Evolutionary conservation across 208 protist species (phyloP).

Genomic region (Trichomonas gallinae): DNA sequence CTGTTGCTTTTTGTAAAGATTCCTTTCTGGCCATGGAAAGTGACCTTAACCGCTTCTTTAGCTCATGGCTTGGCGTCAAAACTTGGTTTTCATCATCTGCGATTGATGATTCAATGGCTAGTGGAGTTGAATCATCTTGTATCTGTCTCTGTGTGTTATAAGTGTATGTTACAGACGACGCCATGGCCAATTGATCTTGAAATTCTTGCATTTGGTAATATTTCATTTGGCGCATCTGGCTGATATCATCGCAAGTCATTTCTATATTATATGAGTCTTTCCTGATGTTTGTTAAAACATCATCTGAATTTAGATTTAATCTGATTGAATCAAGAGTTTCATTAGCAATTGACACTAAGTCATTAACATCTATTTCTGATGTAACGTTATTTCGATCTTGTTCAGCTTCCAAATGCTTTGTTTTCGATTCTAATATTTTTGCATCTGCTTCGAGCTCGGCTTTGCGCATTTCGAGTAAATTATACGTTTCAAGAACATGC

Average conservation of each 20-base stretch:
- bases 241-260: background rate
- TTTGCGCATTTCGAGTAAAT: background rate
- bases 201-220: background rate
- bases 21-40: background rate
- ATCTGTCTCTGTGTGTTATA: background rate
- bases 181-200: background rate
- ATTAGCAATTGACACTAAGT: background rate
- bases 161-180: background rate
- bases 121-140: background rate
- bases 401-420: background rate
- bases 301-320: background rate
- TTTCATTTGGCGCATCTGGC: background rate
- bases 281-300: background rate
- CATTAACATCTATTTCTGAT: background rate
- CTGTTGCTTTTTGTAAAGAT: background rate
- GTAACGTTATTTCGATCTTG: background rate
- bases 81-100: background rate
- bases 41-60: background rate
- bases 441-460: background rate
- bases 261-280: background rate
- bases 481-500: background rate
- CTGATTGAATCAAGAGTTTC: background rate
- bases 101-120: background rate
- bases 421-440: background rate
- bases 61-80: background rate